Conservation (phyloP, 257 asterid species). For the Avicennia marina region DNA sequence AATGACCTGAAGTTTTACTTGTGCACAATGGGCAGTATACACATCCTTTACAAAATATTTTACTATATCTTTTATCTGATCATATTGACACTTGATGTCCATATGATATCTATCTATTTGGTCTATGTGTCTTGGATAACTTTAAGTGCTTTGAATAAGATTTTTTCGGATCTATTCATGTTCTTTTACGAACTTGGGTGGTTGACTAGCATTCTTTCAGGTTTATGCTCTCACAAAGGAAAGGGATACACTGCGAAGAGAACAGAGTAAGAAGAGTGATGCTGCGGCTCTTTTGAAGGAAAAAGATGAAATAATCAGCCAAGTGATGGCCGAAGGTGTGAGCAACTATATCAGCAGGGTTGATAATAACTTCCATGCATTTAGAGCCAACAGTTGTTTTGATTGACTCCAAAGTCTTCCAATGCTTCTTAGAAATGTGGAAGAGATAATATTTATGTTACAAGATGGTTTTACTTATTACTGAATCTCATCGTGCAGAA, state of each 20-base stretch:
- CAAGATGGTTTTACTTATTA: too few species aligned
- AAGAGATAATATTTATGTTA: too few species aligned
- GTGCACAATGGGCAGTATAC: too few species aligned
- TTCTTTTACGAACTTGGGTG: background rate
- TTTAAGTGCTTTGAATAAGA: background rate
- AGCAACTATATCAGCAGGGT: background rate
- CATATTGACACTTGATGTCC: background rate
- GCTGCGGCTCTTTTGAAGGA: slow-evolving; percentile 85
- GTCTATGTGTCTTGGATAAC: background rate
- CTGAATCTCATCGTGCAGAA: too few species aligned
- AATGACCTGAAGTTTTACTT: too few species aligned
- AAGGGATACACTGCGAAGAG: slow-evolving; percentile 80
- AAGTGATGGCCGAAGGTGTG: slow-evolving; percentile 88
- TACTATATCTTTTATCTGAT: background rate
- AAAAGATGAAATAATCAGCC: slow-evolving; percentile 76
- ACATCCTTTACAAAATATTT: too few species aligned
- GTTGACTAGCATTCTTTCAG: slow-evolving; percentile 33
- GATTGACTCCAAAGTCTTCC: background rate
- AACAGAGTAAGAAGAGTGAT: slow-evolving; percentile 66
- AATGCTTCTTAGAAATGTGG: too few species aligned
- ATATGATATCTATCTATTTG: background rate
- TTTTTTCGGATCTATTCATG: background rate
- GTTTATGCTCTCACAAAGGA: slow-evolving; percentile 76
- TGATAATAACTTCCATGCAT: background rate
- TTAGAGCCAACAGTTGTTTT: background rate